A percentile compares a stretch with the other conserved stretches of the same genome.
Conservation (phyloP, 768 basidiomycete species). For the Kondoa malvinella region DNA sequence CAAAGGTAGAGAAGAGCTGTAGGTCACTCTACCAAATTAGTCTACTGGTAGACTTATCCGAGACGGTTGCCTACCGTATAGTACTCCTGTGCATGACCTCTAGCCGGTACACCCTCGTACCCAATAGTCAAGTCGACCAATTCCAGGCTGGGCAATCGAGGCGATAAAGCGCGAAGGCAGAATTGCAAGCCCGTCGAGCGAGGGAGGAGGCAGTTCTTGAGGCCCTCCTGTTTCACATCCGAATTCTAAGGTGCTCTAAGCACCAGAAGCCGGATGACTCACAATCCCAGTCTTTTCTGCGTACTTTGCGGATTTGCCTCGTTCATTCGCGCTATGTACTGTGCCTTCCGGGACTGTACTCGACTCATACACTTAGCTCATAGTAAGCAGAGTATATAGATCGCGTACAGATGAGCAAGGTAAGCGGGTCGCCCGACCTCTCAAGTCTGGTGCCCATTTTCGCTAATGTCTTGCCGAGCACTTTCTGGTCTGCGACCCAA, state of each 20-base stretch:
- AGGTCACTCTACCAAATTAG: neutral
- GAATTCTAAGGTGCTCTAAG: neutral
- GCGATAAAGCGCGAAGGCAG: constrained; percentile 59
- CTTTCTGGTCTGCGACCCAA: constrained; percentile 65
- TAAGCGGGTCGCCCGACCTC: constrained; percentile 11
- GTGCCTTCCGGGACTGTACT: too few species aligned
- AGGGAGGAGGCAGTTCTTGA: constrained; percentile 66
- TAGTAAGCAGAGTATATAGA: constrained; percentile 66
- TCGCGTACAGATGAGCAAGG: constrained; percentile 43
- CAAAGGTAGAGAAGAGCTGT: neutral
- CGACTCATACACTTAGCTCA: constrained; percentile 34
- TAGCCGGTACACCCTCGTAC: constrained; percentile 43
- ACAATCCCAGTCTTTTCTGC: constrained; percentile 79
- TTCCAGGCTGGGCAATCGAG: constrained; percentile 56
- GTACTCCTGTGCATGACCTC: constrained; percentile 24
- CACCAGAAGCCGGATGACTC: constrained; percentile 32
- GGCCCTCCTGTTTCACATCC: constrained; percentile 44
- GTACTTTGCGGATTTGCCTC: constrained; percentile 38
- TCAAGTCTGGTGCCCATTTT: constrained; percentile 43
- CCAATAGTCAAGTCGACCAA: constrained; percentile 80
- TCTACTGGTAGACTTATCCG: neutral
- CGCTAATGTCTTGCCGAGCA: constrained; percentile 50
- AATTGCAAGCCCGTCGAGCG: constrained; percentile 81
- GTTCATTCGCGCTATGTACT: neutral
- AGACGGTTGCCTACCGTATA: constrained; percentile 43